These are phyloP conservation scores for Byssoonygena ceratinophila DNA, from an alignment of 2,329 filamentous ascomycete genomes.

Conservation along the genomic window DNA sequence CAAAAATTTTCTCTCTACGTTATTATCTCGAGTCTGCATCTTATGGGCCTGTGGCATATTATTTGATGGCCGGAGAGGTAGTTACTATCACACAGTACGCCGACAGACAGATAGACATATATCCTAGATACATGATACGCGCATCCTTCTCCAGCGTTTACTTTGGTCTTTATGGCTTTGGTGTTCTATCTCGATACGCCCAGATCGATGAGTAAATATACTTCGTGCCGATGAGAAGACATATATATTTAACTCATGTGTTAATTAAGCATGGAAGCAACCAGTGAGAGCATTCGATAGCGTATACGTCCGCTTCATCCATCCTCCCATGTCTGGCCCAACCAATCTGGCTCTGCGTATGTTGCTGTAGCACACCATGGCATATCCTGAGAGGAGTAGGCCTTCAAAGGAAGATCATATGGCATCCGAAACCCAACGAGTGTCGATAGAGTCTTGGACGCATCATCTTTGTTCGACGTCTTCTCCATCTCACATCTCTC, in stretches of 20 bases:
- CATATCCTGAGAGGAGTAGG: slow-evolving; percentile 52
- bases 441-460: not conserved
- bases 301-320: too few relatives aligned
- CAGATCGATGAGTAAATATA: not conserved
- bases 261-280: not conserved
- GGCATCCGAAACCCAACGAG: slow-evolving; percentile 65
- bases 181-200: too few relatives aligned
- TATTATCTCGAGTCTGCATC: not conserved
- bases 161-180: not conserved
- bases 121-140: not conserved
- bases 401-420: slow-evolving; percentile 65
- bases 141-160: not conserved
- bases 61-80: not conserved
- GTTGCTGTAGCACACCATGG: slow-evolving; percentile 64
- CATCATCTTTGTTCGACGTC: not conserved
- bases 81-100: not conserved
- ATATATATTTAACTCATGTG: not conserved
- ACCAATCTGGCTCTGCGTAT: slow-evolving; percentile 54
- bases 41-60: not conserved
- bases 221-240: too few relatives aligned
- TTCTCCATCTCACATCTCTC: slow-evolving; percentile 12
- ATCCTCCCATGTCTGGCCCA: slow-evolving; percentile 35
- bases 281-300: too few relatives aligned
- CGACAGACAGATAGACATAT: slow-evolving; percentile 3
- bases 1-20: not conserved